A percentile compares a stretch with the other conserved stretches of the same genome.
Conservation (phyloP, 768 basidiomycete species). For the Leucosporidium creatinivorum region DNA sequence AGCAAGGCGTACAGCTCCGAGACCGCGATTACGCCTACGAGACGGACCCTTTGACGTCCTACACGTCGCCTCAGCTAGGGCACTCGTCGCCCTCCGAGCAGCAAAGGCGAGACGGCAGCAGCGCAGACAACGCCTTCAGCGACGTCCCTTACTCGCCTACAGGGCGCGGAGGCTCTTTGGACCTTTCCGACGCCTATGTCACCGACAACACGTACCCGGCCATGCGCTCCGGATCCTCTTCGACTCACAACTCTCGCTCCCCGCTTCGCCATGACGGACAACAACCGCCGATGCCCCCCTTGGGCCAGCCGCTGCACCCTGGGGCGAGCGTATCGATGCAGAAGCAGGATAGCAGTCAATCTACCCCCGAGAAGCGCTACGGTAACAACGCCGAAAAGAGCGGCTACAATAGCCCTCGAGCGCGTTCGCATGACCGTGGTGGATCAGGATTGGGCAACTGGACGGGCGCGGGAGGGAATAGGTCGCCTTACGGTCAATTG, state of each 20-base stretch:
- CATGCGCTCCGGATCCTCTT: constrained; percentile 1
- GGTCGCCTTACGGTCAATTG: constrained; percentile 27
- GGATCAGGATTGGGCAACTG: constrained; percentile 25
- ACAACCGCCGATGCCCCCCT: background rate
- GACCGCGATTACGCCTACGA: constrained; percentile 1
- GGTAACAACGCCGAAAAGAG: constrained; percentile 11
- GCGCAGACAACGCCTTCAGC: background rate
- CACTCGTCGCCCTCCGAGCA: background rate
- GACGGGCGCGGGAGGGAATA: constrained; percentile 17
- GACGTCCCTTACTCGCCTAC: background rate
- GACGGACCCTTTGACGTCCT: constrained; percentile 16
- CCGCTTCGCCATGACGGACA: constrained; percentile 4
- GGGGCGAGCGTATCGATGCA: constrained; percentile 13
- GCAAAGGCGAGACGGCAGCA: constrained; percentile 11
- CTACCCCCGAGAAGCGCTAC: constrained; percentile 8
- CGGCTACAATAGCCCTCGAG: background rate
- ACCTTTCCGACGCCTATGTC: constrained; percentile 10
- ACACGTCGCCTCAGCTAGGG: constrained; percentile 15
- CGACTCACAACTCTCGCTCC: constrained; percentile 29
- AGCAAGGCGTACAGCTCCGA: background rate
- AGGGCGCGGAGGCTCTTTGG: constrained; percentile 11
- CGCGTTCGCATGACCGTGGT: background rate
- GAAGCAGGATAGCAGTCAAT: background rate
- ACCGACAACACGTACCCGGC: background rate
- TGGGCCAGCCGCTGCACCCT: constrained; percentile 13